Evolutionary conservation across 2,329 filamentous ascomycete genomes (phyloP), one percentile per base, ranked within the genome.

Genomic region (Thielaviopsis populi): DNA sequence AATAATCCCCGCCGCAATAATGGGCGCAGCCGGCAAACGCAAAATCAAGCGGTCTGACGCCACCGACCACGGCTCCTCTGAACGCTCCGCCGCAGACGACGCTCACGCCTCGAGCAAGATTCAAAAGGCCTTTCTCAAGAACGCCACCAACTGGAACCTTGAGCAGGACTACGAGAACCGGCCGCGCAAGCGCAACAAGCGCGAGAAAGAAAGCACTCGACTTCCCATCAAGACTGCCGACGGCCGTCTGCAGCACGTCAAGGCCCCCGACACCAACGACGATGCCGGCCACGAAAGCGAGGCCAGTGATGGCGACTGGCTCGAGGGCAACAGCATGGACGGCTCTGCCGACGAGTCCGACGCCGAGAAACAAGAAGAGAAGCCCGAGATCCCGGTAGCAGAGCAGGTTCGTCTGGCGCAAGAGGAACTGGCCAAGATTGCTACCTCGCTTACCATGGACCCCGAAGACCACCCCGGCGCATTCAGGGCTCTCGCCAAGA

Each of bases 121-220:
- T n/a, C 79, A 83, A 65, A 82, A 82, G 68, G 80, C 82, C 63
- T 91, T 91, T 73, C 82, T 89, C 75, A 83, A 83, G 70, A 86
- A 83, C 70, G 89, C 88, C 5, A 80, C 88, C 66, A 86, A 84
- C 74, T 97, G 92, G 91, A 85, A 96, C 71, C 80, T 96, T 59
- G 94, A 96, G 76, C 88, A 95, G 72, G 87, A 89, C 73, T 97
- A 96, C 78, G 91, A 95, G 74, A 82, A 82, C 67, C 84, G 84
- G 69, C 85, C 88, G 58, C 82, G 89, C 69, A 94, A 94, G 73
- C 75, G 80, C 42, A 86, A 83, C 71, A 89, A 87, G 74, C 89
- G 90, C 73, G 82, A 84, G 69, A 80, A 79, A 67, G 88, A 91
- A 71, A 86, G 78, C 71, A 89, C 83, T 43, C 83, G 86, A 69